Evolutionary conservation across 2,329 filamentous ascomycete species (phyloP).

Genomic region (Sporothrix globosa): DNA sequence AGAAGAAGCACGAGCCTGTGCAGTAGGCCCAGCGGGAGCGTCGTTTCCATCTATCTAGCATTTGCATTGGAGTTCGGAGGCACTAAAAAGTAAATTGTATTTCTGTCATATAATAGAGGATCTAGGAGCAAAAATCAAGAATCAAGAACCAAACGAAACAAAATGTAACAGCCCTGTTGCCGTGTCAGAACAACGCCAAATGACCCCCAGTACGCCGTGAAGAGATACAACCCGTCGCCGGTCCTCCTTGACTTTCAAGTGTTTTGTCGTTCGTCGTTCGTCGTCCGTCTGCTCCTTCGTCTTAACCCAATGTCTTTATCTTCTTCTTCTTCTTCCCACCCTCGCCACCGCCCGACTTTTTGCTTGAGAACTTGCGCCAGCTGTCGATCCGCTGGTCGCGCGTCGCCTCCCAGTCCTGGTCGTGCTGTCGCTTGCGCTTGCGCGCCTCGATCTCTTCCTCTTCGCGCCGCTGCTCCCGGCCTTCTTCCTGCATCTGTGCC

Average conservation of each 20-base stretch:
- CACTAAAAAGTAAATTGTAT: slow-evolving; percentile 13
- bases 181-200: neutral
- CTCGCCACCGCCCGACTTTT: slow-evolving; percentile 45
- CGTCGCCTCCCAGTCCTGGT: slow-evolving; percentile 93
- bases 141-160: neutral
- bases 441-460: slow-evolving; percentile 82
- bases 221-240: neutral
- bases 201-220: neutral
- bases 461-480: slow-evolving; percentile 79
- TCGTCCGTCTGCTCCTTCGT: neutral
- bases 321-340: slow-evolving; percentile 66
- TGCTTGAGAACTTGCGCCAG: slow-evolving; percentile 84
- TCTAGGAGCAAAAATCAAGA: neutral
- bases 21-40: neutral
- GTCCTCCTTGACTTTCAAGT: neutral
- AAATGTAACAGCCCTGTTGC: slow-evolving; percentile 4
- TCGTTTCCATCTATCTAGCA: neutral
- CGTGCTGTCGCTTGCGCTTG: slow-evolving; percentile 87
- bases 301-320: slow-evolving; percentile 64
- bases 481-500: slow-evolving; percentile 95
- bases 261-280: neutral
- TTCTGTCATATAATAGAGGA: slow-evolving; percentile 5
- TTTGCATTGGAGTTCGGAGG: slow-evolving; percentile 23
- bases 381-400: slow-evolving; percentile 88
- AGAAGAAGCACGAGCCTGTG: slow-evolving; percentile 55